Evolutionary conservation across 208 protist genomes (phyloP), one percentile per base, ranked within the genome.

Genomic region (Zelonia costaricensis): DNA sequence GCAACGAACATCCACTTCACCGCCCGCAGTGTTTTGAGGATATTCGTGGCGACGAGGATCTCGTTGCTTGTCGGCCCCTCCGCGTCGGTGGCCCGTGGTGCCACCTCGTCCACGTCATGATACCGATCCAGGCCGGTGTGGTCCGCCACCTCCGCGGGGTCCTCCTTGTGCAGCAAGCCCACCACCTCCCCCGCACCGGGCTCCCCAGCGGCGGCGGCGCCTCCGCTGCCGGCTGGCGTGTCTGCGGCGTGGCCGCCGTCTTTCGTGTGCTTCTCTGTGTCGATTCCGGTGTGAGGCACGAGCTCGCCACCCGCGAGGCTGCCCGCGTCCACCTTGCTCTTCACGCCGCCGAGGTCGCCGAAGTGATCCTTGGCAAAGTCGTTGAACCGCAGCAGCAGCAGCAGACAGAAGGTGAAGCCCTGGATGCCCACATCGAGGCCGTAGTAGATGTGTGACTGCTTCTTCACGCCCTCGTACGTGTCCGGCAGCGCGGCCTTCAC

Each of bases 381-480:
- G 69, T 82, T 80, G 52, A 55, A 79, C 42, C 74, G 73, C 22
- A 89, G 47, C 33, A 78, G 13, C 23, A 84, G 20, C 31, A 86
- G 48, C 40, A 59, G 61, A 9, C 76, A 18, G 27, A 89, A 78
- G 23, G 74, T 77, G 20, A 63, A 23, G 9, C 2, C 52, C 43
- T 84, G 66, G 36, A 82, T 72, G 30, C 69, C 67, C 1, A 84
- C 39, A n/a, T 74, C 67, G 4, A 86, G 56, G 48, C 76, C 63
- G 67, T 81, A 89, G 77, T 76, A 89, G 53, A 89, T 73, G 30
- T 77, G 48, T 9, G 75, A 71, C 52, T 84, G 72, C 35, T 47
- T 76, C 36, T 58, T 65, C 35, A 78, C 59, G 43, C 68, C 59
- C 13, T 74, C 64, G 57, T 78, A 75, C n/a, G 53, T 61, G 53